Evolutionary conservation across 176 grass and related monocot species (phyloP), one percentile per base, ranked within the genome.

Genomic region (Hyparrhenia diplandra): DNA sequence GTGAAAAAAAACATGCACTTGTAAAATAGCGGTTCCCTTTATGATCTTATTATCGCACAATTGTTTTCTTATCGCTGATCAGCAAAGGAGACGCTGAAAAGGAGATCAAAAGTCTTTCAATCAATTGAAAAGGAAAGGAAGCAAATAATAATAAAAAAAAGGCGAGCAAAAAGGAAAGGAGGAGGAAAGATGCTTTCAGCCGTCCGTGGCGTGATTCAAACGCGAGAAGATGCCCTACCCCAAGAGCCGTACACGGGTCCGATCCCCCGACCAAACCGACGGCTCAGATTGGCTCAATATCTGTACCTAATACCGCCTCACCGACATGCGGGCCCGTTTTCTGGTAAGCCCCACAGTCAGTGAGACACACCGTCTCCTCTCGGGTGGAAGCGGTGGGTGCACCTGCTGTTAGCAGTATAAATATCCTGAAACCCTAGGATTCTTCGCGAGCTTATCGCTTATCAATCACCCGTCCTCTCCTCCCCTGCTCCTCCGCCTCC

Each of bases 371-470:
- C 0, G 0, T 1, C 2, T 16, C 13, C 9, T 1, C 10, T 10
- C 1, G 0, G 8, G 77, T 72, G 49, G 34, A 41, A 20, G 34
- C 2, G 59, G 30, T 31, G 5, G n/a, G 73, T 14, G 71, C 54
- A 58, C 24, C 29, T 42, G 37, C 40, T 30, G 21, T 72, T 37
- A 18, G 28, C 46, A 6, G 18, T 89, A 86, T 82, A 89, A 82
- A 78, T 77, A 0, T 0, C 11, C 16, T 1, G 5, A 71, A 85
- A 82, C 88, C 83, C 88, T 78, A 89, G 59, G 46, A 86, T 71
- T 78, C 78, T 8, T 17, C n/a, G 55, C 87, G 78, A 85, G 77
- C 82, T 85, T 81, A 85, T 89, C 83, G 34, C 78, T 85, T 89
- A 77, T 79, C 74, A 85, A 57, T 82, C 1, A 69, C 69, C 6